These are phyloP conservation scores for Excoecaria cochinchinensis DNA, from an alignment of 345 rosid species.

Conservation along the genomic window DNA sequence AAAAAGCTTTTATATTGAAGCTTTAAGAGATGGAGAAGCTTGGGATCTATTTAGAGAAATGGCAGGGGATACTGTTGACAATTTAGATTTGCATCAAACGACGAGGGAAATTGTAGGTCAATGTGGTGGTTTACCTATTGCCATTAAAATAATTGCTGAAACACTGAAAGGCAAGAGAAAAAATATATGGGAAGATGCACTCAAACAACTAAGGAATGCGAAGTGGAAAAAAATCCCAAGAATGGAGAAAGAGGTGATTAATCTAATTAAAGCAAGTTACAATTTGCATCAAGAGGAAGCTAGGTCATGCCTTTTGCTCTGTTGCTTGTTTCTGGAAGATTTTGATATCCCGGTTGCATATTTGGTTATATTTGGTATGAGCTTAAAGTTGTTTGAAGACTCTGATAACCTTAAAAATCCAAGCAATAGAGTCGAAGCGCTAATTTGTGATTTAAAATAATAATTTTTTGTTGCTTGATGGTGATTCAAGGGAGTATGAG, in stretches of 20 bases:
- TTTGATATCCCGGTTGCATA: neutral
- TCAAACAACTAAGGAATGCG: too few relatives aligned
- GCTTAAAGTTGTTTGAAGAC: conserved; percentile 11
- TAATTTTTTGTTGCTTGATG: conserved; percentile 9
- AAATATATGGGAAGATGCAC: neutral
- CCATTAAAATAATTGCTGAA: neutral
- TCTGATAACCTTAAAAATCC: neutral
- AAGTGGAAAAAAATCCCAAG: neutral
- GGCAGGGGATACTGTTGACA: neutral
- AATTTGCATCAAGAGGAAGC: neutral
- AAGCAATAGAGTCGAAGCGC: neutral
- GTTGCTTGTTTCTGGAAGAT: conserved; percentile 18
- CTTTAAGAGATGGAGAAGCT: neutral
- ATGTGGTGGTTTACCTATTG: neutral
- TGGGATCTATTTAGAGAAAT: neutral
- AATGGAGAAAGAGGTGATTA: neutral
- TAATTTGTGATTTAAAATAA: neutral
- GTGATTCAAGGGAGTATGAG: neutral
- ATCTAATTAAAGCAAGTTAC: neutral
- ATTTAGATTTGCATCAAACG: neutral
- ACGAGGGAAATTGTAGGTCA: neutral
- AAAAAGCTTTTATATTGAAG: neutral
- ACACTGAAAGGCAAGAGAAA: neutral
- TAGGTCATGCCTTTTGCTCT: conserved; percentile 2
- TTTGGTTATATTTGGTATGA: conserved; percentile 4